Conservation (phyloP, 106 monocot species). For the Dendrobium chrysotoxum region DNA sequence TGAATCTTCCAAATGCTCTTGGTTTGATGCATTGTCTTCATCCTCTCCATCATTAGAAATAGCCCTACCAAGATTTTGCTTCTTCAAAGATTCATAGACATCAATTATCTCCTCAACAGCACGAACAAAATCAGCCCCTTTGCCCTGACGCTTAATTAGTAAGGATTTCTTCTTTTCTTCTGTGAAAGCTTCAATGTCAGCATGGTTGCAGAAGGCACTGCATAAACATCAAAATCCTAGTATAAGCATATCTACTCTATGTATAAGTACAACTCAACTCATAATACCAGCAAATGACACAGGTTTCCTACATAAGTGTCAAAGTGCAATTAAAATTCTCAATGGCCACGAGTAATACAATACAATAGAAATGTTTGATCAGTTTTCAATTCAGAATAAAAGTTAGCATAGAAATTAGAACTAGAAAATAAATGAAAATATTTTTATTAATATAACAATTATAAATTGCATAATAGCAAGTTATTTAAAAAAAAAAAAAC, state of each 20-base stretch:
- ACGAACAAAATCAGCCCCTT: conserved; percentile 96
- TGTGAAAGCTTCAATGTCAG: conserved; percentile 95
- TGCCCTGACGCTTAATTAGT: conserved; percentile 68
- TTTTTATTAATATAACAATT: neutral
- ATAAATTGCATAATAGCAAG: neutral
- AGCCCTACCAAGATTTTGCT: conserved; percentile 22
- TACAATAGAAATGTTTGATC: neutral
- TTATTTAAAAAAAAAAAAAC: neutral
- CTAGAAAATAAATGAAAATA: neutral
- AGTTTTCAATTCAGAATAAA: neutral
- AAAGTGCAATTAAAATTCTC: neutral
- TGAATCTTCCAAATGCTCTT: conserved; percentile 20
- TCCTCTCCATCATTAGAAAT: conserved; percentile 13
- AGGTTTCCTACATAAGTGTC: neutral
- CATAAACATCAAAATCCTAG: conserved; percentile 9
- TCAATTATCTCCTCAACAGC: conserved; percentile 92
- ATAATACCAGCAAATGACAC: neutral
- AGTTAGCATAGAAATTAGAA: neutral
- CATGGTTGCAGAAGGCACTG: conserved; percentile 98
- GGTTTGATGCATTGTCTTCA: conserved; percentile 10
- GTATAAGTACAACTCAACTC: neutral
- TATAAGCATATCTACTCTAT: neutral
- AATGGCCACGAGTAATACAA: neutral
- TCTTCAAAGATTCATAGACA: conserved; percentile 60
- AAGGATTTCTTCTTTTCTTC: conserved; percentile 93